A percentile compares a stretch with the other conserved stretches of the same genome.
phyloP scores from a whole-genome alignment of 352 stramenopile genomes.

The Phytopythium helicoides region DNA sequence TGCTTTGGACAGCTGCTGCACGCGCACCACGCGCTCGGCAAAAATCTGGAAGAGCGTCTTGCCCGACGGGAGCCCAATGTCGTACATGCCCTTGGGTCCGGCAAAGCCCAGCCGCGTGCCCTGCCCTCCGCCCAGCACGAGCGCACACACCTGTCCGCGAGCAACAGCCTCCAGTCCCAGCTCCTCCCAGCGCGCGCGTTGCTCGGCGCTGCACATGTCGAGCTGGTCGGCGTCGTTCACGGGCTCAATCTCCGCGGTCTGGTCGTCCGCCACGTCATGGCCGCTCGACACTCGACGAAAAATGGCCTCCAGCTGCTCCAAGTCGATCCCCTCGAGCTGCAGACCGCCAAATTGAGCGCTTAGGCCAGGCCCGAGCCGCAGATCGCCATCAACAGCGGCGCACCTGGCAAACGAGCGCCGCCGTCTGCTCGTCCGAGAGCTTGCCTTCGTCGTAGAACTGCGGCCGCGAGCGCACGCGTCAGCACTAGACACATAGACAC shows the following conservation, averaged over 20 bases:
- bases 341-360: too few relatives aligned
- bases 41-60: constrained; percentile 95
- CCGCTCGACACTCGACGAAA: constrained; percentile 50
- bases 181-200: constrained; percentile 43
- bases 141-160: constrained; percentile 87
- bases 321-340: constrained; percentile 64
- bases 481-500: too few relatives aligned
- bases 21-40: constrained; percentile 84
- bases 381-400: not conserved
- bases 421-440: constrained; percentile 36
- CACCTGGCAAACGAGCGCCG: constrained; percentile 49
- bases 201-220: constrained; percentile 33
- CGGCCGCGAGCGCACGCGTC: not conserved
- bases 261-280: constrained; percentile 9
- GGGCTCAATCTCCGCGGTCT: constrained; percentile 43
- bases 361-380: too few relatives aligned
- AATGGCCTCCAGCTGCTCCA: constrained; percentile 62
- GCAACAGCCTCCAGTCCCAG: constrained; percentile 80
- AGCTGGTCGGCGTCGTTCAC: constrained; percentile 65
- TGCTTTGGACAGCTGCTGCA: constrained; percentile 45
- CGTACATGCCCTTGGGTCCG: constrained; percentile 95
- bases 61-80: constrained; percentile 90
- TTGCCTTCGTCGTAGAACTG: constrained; percentile 71
- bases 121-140: constrained; percentile 95
- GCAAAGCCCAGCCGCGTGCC: constrained; percentile 96